Conservation (phyloP, 257 asterid species). For the Dorcoceras hygrometricum region DNA sequence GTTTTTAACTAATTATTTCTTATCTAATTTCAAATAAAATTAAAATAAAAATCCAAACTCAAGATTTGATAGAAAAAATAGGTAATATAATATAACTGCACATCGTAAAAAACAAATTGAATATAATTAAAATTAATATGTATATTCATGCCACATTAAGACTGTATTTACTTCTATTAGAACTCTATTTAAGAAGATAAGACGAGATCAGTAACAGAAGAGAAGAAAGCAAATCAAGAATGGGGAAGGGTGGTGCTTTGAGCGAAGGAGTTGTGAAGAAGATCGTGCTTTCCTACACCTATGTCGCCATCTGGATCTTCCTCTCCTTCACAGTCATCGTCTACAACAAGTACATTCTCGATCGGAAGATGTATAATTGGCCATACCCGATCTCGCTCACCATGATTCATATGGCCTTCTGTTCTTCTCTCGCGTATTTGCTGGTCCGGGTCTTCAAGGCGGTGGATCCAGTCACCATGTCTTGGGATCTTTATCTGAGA, state of each 20-base stretch:
- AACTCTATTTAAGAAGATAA: too few species aligned
- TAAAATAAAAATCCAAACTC: too few species aligned
- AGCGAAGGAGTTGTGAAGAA: slow-evolving; percentile 57
- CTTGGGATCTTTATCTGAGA: slow-evolving; percentile 58
- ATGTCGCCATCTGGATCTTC: slow-evolving; percentile 60
- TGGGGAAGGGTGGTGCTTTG: slow-evolving; percentile 60
- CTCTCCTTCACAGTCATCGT: slow-evolving; percentile 67
- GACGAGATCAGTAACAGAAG: too few species aligned
- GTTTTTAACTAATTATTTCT: too few species aligned
- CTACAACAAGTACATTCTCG: slow-evolving; percentile 69
- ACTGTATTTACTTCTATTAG: too few species aligned
- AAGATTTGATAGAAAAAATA: too few species aligned
- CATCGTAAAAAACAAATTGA: too few species aligned
- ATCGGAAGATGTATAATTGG: slow-evolving; percentile 75
- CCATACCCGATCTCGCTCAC: slow-evolving; percentile 73
- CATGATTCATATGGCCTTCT: slow-evolving; percentile 65
- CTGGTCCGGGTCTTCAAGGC: slow-evolving; percentile 51
- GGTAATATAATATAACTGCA: too few species aligned
- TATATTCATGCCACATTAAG: too few species aligned
- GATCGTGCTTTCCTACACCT: slow-evolving; percentile 61
- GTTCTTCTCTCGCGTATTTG: slow-evolving; percentile 56
- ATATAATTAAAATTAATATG: too few species aligned
- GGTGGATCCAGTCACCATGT: slow-evolving; percentile 65
- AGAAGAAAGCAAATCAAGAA: slow-evolving; percentile 3
- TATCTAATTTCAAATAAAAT: too few species aligned